A percentile compares a stretch with the other conserved stretches of the same genome.
Evolutionary conservation across 495 filamentous ascomycete species (phyloP).

Genomic region (Podospora conica): DNA sequence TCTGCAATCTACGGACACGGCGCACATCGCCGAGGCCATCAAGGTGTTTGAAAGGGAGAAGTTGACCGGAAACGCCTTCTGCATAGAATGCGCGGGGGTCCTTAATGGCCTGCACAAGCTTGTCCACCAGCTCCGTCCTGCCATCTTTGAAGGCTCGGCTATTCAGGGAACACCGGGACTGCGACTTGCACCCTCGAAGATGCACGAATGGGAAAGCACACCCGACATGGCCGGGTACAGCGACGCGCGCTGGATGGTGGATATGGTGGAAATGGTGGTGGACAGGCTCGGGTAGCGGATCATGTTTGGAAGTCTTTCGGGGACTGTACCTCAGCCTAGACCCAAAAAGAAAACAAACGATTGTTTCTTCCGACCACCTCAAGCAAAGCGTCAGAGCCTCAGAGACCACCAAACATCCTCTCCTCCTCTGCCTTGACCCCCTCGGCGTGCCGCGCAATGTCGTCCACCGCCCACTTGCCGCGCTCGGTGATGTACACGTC

Average conservation of each 20-base stretch:
- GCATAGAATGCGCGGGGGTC: constrained; percentile 23
- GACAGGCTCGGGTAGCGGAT: not conserved
- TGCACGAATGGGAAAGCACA: constrained; percentile 5
- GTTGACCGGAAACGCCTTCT: constrained; percentile 21
- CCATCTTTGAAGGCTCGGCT: constrained; percentile 12
- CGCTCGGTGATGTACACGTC: constrained; percentile 54
- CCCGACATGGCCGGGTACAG: constrained; percentile 8
- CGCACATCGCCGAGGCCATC: constrained; percentile 25
- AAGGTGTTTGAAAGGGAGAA: constrained; percentile 25
- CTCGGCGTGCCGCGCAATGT: constrained; percentile 26
- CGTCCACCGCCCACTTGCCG: constrained; percentile 28
- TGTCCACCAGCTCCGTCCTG: constrained; percentile 17
- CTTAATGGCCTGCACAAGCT: constrained; percentile 21
- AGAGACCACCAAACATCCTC: constrained; percentile 31
- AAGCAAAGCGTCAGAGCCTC: constrained; percentile 6
- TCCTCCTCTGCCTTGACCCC: constrained; percentile 25
- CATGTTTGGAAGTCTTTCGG: not conserved
- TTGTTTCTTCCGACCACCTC: not conserved
- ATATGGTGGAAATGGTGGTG: not conserved
- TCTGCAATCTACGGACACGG: constrained; percentile 19
- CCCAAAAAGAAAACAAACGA: constrained; percentile 1
- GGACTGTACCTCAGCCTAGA: not conserved
- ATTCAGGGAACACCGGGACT: not conserved
- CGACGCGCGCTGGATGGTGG: not conserved
- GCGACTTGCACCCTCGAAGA: not conserved